A percentile compares a stretch with the other conserved stretches of the same genome.
Conservation (phyloP, 2,329 filamentous ascomycete genomes). For the Kalmusia sp. region DNA sequence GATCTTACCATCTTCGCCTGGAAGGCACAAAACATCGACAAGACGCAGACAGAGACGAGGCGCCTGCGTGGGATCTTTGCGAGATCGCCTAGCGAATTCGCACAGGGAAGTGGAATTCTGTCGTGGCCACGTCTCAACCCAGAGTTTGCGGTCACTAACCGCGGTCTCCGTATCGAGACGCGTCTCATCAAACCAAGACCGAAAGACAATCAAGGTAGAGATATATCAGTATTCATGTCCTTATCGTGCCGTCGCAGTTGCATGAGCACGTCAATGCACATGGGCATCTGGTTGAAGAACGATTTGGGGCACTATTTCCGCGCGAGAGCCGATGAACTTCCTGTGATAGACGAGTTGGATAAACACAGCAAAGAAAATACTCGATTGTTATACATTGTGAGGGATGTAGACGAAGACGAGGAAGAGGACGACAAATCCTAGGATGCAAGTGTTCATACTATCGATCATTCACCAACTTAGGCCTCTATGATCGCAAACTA, state of each 20-base stretch:
- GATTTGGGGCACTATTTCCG: not conserved
- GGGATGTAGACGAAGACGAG: not conserved
- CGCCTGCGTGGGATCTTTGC: not conserved
- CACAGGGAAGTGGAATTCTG: not conserved
- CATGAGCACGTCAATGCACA: not conserved
- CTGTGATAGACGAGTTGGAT: not conserved
- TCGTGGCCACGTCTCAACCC: not conserved
- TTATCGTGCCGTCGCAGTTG: not conserved
- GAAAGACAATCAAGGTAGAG: not conserved
- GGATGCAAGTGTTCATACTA: not conserved
- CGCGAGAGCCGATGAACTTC: not conserved
- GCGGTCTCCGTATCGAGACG: not conserved
- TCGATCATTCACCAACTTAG: not conserved
- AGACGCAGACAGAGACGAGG: not conserved
- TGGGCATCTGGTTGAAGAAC: not conserved
- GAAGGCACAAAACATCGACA: not conserved
- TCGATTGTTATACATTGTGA: not conserved
- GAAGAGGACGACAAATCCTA: not conserved
- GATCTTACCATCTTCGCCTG: conserved; percentile 11
- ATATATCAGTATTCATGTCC: not conserved
- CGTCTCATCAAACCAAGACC: not conserved
- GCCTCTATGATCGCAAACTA: no score
- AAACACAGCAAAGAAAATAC: no score
- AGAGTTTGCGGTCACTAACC: conserved; percentile 3
- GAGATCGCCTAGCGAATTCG: not conserved